Conservation (phyloP, 208 protist genomes). For the Angomonas ambiguus region DNA sequence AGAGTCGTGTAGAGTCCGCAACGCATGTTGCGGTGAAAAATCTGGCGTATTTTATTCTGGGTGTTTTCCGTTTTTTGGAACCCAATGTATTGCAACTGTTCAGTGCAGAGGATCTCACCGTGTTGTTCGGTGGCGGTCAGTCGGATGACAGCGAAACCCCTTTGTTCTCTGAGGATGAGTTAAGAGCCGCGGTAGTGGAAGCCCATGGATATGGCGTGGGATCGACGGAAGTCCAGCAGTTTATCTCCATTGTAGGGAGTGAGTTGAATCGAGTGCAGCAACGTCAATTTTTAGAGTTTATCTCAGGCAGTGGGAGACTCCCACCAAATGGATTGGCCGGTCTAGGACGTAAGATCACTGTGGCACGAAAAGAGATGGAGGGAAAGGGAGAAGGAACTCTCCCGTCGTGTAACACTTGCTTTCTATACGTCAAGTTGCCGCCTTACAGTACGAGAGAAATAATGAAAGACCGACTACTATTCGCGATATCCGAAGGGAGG, state of each 20-base stretch:
- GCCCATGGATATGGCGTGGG: slow-evolving; percentile 81
- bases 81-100: slow-evolving; percentile 44
- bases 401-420: slow-evolving; percentile 91
- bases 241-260: slow-evolving; percentile 61
- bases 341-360: slow-evolving; percentile 68
- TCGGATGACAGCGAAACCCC: slow-evolving; percentile 16
- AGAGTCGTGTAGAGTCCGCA: slow-evolving; percentile 15
- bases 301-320: slow-evolving; percentile 79
- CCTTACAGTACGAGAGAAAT: slow-evolving; percentile 67
- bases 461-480: slow-evolving; percentile 64
- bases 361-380: slow-evolving; percentile 83
- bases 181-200: slow-evolving; percentile 44
- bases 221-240: slow-evolving; percentile 54
- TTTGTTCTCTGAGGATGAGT: slow-evolving; percentile 65
- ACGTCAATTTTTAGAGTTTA: slow-evolving; percentile 82
- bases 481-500: slow-evolving; percentile 81
- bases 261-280: slow-evolving; percentile 69
- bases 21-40: slow-evolving; percentile 44
- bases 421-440: slow-evolving; percentile 89
- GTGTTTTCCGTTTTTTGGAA: slow-evolving; percentile 62
- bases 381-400: slow-evolving; percentile 56
- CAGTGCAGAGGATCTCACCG: slow-evolving; percentile 44
- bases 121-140: slow-evolving; percentile 36
- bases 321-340: slow-evolving; percentile 75
- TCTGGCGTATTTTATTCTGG: slow-evolving; percentile 51